Base-by-base conservation (phyloP, 2,329 filamentous ascomycete species). In the Trichoderma endophyticum region DNA sequence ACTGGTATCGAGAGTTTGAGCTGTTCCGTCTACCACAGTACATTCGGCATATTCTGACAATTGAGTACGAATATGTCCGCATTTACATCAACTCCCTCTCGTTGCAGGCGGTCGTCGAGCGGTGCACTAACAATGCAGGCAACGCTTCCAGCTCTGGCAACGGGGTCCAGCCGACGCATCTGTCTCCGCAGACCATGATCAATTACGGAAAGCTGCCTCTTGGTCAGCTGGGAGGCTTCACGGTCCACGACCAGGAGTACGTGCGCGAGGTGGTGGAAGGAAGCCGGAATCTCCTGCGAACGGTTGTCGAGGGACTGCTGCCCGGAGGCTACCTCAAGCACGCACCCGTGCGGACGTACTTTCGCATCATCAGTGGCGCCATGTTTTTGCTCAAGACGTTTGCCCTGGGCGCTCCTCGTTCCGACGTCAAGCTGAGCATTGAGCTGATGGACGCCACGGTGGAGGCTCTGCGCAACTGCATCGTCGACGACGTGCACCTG, bases 41-140 rank as follows among this genome's bases (percentile, higher is more conserved):
- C 74, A 91, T 90, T 75, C 84, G 88, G 34, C 90, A 94, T 79
- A 95, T 98, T 72, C 85, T 99, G 34, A 92, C 90, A 8, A 98
- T 98, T 75, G 96, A 99, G 83, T 98, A 96, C 78, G 94, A 98
- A 78, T 98, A 98, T 79, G 94, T 95, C 30, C 90, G 95, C 77
- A 92, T 98, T 65, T 98, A 98, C 79, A 89, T 98, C 83, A 98
- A 98, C 80, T 97, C 95, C 1, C 86, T 99, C 2, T 95, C 95
- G 2, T 85, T 99, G 2, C 96, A 99, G 82, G 96, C 96, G 26
- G 94, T 98, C 4, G 94, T 98, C 6, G 95, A 98, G 81, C 90
- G 95, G 73, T 97, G 93, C 82, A 95, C 94, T 7, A 94, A 88
- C 73, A 92, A 95, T 74, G 90, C 91, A 24, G 84, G 83, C 12